Conservation (phyloP, 345 rosid genomes). For the Ceriops tagal region DNA sequence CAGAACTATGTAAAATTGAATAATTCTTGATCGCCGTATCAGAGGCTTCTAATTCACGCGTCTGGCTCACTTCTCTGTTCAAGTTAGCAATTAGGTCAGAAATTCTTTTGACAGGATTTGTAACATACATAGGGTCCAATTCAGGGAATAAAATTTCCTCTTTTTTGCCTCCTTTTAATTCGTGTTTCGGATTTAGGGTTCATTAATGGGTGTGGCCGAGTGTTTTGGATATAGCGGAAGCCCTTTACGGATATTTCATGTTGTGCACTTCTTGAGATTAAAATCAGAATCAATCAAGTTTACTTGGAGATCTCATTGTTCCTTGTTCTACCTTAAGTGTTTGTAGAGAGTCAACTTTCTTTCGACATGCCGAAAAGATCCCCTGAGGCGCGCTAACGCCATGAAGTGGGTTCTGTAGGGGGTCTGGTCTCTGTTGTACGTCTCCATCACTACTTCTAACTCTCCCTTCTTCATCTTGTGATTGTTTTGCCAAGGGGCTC, state of each 20-base stretch:
- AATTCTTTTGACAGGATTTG: constrained; percentile 53
- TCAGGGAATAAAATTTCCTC: constrained; percentile 43
- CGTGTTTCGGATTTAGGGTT: constrained; percentile 36
- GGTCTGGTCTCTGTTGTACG: too few species aligned
- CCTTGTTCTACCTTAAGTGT: neutral
- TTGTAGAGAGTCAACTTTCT: too few species aligned
- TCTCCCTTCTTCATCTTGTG: too few species aligned
- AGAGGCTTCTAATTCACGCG: constrained; percentile 28
- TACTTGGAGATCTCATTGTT: constrained; percentile 5
- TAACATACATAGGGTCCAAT: constrained; percentile 60
- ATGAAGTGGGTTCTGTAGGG: too few species aligned
- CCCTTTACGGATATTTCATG: constrained; percentile 38
- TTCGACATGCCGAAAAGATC: too few species aligned
- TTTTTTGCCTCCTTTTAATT: neutral
- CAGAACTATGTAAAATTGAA: constrained; percentile 24
- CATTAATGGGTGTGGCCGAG: constrained; percentile 48
- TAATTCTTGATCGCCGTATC: constrained; percentile 21
- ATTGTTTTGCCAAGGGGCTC: too few species aligned
- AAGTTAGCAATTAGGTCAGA: constrained; percentile 48
- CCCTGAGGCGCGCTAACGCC: too few species aligned
- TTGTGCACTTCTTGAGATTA: constrained; percentile 27
- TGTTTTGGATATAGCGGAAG: constrained; percentile 54
- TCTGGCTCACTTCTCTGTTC: constrained; percentile 19
- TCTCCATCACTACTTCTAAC: too few species aligned
- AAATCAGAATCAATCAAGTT: constrained; percentile 16